Evolutionary conservation across 257 asterid genomes (phyloP).

Genomic region (Cynanchum wilfordii): DNA sequence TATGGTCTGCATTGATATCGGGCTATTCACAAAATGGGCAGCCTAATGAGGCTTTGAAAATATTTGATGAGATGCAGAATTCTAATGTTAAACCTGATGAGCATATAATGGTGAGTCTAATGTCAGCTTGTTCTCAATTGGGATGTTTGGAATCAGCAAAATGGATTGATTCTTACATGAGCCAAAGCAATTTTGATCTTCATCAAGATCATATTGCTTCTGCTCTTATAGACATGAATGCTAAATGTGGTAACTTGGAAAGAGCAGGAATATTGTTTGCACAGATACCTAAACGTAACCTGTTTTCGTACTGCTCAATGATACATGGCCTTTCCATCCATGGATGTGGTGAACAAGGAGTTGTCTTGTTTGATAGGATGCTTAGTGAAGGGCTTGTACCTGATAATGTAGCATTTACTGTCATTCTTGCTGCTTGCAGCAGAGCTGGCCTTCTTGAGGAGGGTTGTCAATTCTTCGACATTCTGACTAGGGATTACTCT

Average conservation of each 20-base stretch:
- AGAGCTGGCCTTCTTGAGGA: constrained; percentile 56
- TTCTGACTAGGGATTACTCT: constrained; percentile 38
- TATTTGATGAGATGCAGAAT: constrained; percentile 42
- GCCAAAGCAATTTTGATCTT: constrained; percentile 32
- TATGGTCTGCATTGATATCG: constrained; percentile 70
- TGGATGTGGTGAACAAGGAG: constrained; percentile 46
- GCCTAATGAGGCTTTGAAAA: constrained; percentile 51
- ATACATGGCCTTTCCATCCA: constrained; percentile 68
- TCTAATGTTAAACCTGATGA: constrained; percentile 53
- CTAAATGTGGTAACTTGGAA: constrained; percentile 75
- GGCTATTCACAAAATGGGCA: constrained; percentile 67
- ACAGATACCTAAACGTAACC: constrained; percentile 47
- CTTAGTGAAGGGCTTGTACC: constrained; percentile 58
- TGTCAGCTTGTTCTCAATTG: constrained; percentile 71
- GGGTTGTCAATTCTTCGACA: constrained; percentile 46
- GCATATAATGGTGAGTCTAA: constrained; percentile 59
- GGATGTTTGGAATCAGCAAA: constrained; percentile 59
- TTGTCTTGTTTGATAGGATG: constrained; percentile 52
- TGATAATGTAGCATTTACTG: constrained; percentile 62
- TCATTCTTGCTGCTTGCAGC: constrained; percentile 55
- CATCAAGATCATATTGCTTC: constrained; percentile 45
- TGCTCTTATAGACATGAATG: constrained; percentile 73
- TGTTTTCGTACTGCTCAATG: constrained; percentile 63
- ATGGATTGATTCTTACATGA: constrained; percentile 52
- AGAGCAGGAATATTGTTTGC: constrained; percentile 49